Conservation (phyloP, 2,329 filamentous ascomycete genomes). For the Trichocomaceae sp. region DNA sequence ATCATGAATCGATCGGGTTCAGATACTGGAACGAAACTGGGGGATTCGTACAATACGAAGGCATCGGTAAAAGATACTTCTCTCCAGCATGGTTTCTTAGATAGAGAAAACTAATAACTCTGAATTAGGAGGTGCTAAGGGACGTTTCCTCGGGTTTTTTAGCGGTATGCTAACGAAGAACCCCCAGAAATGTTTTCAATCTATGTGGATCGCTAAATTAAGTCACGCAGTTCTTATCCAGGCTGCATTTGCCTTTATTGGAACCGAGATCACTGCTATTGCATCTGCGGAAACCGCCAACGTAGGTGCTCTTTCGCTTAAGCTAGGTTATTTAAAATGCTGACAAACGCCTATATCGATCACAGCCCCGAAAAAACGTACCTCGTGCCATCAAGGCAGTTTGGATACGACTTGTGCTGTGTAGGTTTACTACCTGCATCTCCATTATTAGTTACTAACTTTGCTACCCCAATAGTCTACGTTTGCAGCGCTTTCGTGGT, state of each 20-base stretch:
- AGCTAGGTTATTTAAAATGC: neutral
- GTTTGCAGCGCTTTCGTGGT: slow-evolving; percentile 11
- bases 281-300: slow-evolving; percentile 17
- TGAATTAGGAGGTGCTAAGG: slow-evolving; percentile 14
- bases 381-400: slow-evolving; percentile 17
- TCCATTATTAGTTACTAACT: neutral
- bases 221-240: slow-evolving; percentile 14
- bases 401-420: slow-evolving; percentile 17
- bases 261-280: slow-evolving; percentile 18
- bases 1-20: slow-evolving; percentile 46
- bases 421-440: slow-evolving; percentile 1
- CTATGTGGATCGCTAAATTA: no score
- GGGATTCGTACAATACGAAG: slow-evolving; percentile 44
- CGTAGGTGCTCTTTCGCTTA: slow-evolving; percentile 5
- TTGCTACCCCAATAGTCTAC: neutral
- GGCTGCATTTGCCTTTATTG: slow-evolving; percentile 19
- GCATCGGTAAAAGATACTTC: slow-evolving; percentile 1
- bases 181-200: no score
- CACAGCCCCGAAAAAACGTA: slow-evolving; percentile 16
- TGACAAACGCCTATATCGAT: neutral
- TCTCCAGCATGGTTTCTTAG: neutral
- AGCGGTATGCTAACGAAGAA: neutral
- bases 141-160: slow-evolving; percentile 18
- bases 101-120: no score
- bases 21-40: slow-evolving; percentile 46